Base-by-base conservation (phyloP, 2,329 filamentous ascomycete species). In the Verticillium isaacii region DNA sequence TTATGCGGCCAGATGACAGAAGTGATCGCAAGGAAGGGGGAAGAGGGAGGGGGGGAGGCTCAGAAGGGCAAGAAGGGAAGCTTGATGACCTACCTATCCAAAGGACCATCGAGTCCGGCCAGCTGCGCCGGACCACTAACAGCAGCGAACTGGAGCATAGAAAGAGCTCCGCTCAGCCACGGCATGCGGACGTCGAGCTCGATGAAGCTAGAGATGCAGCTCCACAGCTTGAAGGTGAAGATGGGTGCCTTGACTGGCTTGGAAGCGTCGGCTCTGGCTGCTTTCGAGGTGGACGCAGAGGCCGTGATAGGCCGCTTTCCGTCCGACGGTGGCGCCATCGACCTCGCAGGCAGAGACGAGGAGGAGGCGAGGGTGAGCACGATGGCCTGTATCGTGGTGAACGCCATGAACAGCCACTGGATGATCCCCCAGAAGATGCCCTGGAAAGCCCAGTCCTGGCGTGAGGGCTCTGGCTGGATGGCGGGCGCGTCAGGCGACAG, bases 111-210 rank as follows among this genome's bases (percentile, higher is more conserved):
- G 32, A 89, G 85, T 70, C 85, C 83, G 72, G 90, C 92, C 66
- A 96, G 76, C 76, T 78, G 85, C 70, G 92, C 91, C 66, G 91
- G 91, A 29, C 93, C 92, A 70, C 82, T 80, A 71, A 94, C 77
- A 70, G 88, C 83, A 67, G 87, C 82, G 81, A 90, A 89, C 77
- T 95, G 92, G 67, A 89, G 74, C 75, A 97, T 84, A 62, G 90
- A 90, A 63, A 95, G 74, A 68, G 85, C 79, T 72, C 92, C 92
- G 71, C 82, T 83, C 61, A 97, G 83, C 94, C 94, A 98, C 66
- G 94, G 94, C 92, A 97, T 96, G 75, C 92, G 90, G 66, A 80
- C 75, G 67, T 89, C 82, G 71, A 97, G 77, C 80, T 93, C 88
- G 68, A 93, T 77, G 65, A 96, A 76, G 73, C 86, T 88, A 65